Percentiles rank a stretch among this genome's conserved stretches.
These are phyloP conservation scores for Pseudogymnoascus sp. DNA, from an alignment of 2,329 filamentous ascomycete species.

Conservation along the genomic window DNA sequence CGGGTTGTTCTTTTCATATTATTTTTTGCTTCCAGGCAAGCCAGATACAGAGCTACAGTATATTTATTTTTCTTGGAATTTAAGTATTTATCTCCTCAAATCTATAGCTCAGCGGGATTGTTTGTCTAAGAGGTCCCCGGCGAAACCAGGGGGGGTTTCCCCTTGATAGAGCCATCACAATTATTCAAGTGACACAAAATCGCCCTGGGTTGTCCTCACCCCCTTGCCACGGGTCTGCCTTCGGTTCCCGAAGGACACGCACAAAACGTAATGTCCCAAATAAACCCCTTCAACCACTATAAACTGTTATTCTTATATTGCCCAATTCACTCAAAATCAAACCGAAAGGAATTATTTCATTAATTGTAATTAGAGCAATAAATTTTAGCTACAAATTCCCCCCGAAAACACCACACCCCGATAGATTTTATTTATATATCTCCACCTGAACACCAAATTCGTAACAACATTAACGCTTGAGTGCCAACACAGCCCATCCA, in stretches of 20 bases:
- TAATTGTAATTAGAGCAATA: not conserved
- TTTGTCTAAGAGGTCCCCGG: not conserved
- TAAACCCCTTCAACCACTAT: too few species aligned
- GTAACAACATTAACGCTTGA: constrained; percentile 23
- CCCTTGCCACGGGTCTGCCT: not conserved
- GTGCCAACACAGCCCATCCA: constrained; percentile 52
- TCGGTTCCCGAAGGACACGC: not conserved
- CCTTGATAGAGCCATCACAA: not conserved
- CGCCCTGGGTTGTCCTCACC: too few species aligned
- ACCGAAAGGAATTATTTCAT: not conserved
- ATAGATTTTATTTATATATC: not conserved
- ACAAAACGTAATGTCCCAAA: not conserved
- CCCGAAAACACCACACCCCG: not conserved
- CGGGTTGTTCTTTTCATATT: not conserved
- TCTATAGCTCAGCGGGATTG: not conserved
- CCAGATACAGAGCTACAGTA: not conserved
- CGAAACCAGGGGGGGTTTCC: not conserved
- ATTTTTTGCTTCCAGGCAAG: not conserved
- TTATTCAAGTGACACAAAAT: not conserved
- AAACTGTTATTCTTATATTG: not conserved
- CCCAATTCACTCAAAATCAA: not conserved
- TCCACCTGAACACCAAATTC: not conserved
- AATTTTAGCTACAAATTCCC: not conserved
- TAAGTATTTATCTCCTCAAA: not conserved
- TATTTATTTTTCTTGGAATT: not conserved